Evolutionary conservation across 1,284 basidiomycete genomes (phyloP).

Genomic region (Porodaedalea pini): DNA sequence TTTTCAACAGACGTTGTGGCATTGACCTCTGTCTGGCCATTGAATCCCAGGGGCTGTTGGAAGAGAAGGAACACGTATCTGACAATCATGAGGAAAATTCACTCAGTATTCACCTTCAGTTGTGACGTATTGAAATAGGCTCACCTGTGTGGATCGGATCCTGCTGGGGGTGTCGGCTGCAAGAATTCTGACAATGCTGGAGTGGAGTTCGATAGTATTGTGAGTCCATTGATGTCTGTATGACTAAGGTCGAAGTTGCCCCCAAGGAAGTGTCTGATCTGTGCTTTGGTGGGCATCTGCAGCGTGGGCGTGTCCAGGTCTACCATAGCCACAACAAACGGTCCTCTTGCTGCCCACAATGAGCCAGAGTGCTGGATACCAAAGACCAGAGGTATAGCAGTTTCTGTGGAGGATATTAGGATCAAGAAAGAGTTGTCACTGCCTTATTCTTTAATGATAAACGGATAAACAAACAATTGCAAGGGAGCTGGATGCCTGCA

Average conservation of each 20-base stretch:
- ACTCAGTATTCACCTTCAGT: slow-evolving; percentile 13
- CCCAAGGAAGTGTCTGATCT: slow-evolving; percentile 52
- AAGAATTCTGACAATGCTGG: slow-evolving; percentile 42
- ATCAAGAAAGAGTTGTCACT: background rate
- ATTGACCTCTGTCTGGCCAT: slow-evolving; percentile 39
- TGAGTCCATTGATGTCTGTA: background rate
- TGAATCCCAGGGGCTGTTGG: slow-evolving; percentile 42
- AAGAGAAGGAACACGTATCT: slow-evolving; percentile 48
- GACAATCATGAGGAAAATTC: slow-evolving; percentile 16
- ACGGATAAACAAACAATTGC: slow-evolving; percentile 32
- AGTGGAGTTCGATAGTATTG: slow-evolving; percentile 38
- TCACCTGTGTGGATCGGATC: slow-evolving; percentile 51
- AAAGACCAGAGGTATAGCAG: slow-evolving; percentile 42
- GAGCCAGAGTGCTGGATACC: slow-evolving; percentile 26
- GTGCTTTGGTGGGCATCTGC: slow-evolving; percentile 39
- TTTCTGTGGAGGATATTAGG: slow-evolving; percentile 34
- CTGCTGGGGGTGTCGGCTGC: slow-evolving; percentile 50
- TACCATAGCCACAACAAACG: slow-evolving; percentile 45
- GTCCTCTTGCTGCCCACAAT: slow-evolving; percentile 17
- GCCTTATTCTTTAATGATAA: background rate
- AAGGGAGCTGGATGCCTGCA: slow-evolving; percentile 39
- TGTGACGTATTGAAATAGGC: slow-evolving; percentile 11
- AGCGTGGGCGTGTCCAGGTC: slow-evolving; percentile 54
- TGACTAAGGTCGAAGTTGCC: slow-evolving; percentile 37
- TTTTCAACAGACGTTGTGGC: slow-evolving; percentile 35